These are phyloP conservation scores for Dipteronia dyeriana DNA, from an alignment of 345 rosid species.

Conservation along the genomic window DNA sequence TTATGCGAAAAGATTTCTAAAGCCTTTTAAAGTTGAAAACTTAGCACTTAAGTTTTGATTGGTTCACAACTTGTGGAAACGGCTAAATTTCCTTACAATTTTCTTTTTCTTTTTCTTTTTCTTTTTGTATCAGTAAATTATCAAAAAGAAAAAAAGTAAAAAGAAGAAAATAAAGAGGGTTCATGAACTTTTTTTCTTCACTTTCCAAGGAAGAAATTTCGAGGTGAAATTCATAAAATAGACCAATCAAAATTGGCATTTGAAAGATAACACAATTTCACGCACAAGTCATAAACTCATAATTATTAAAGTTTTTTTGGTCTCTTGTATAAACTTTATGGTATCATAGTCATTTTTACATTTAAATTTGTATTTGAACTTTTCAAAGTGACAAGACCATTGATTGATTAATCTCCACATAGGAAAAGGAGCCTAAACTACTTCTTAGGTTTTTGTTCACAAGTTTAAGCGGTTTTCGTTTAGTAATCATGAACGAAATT, in stretches of 20 bases:
- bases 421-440: too few relatives aligned
- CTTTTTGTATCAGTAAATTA: not conserved
- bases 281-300: not conserved
- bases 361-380: not conserved
- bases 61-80: not conserved
- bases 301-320: not conserved
- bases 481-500: too few relatives aligned
- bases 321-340: not conserved
- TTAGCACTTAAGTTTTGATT: constrained; percentile 10
- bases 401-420: too few relatives aligned
- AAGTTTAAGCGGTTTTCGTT: too few relatives aligned
- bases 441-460: too few relatives aligned
- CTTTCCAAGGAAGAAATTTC: not conserved
- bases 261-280: not conserved
- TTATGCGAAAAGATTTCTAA: too few relatives aligned
- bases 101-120: not conserved
- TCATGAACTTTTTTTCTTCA: not conserved
- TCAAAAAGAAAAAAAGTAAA: not conserved
- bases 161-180: not conserved
- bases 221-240: not conserved
- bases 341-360: not conserved
- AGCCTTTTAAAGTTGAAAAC: not conserved
- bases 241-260: not conserved
- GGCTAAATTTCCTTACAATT: not conserved
- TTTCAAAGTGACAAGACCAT: too few relatives aligned